Evolutionary conservation across 2,329 filamentous ascomycete genomes (phyloP), one percentile per base, ranked within the genome.

Genomic region (Fusarium sp.): DNA sequence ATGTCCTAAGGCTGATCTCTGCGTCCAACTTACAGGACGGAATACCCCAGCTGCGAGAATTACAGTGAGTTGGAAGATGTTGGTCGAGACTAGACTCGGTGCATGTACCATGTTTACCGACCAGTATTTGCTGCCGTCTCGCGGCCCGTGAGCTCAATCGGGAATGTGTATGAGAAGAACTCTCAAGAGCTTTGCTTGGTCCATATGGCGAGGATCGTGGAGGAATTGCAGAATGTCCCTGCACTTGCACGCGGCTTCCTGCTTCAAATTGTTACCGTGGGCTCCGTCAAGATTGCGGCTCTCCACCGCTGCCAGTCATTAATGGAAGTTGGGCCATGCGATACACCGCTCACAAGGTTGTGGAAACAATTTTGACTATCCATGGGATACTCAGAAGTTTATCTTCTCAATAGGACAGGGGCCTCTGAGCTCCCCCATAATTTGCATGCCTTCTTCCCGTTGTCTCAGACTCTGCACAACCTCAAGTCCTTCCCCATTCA

Each of bases 391-490:
- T 42, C 56, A 64, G 51, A 52, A 65, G 46, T 48, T 56, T 59
- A 56, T 40, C 43, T 62, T 67, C 60, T 53, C 62, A 66, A 58
- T 73, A 76, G 56, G 56, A 67, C 72, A 64, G 71, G 73, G 67
- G 58, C 68, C 71, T 67, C 74, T 73, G 70, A 73, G 61, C 71
- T 74, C 71, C 74, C 34, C 74, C 76, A 73, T 77, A 77, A 73
- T 72, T 74, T 72, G 71, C 72, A 77, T 75, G 75, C 74, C 73
- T 70, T 71, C 73, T 77, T 75, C 73, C 76, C 75, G 74, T 75
- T 81, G 80, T 81, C 80, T 82, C 78, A 80, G 77, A 71, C 71
- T 77, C 77, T 81, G 79, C 80, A 70, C 80, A 71, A 81, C 79
- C 74, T 51, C 65, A 67, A 64, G 28, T 67, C 65, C 26, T 68